Evolutionary conservation across 345 rosid genomes (phyloP).

Genomic region (Limnanthes douglasii): DNA sequence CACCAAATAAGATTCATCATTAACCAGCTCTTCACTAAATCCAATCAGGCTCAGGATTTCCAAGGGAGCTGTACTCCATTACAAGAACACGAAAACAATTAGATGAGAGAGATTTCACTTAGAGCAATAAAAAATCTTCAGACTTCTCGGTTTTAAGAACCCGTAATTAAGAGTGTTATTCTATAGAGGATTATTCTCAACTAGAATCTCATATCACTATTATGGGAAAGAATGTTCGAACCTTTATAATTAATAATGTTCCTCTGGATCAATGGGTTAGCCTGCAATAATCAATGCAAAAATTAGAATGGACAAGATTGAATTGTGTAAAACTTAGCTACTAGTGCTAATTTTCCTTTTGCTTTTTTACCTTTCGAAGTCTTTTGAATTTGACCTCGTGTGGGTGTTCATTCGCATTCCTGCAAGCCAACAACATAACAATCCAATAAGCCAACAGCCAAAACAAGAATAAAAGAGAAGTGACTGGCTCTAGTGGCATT

Average conservation of each 20-base stretch:
- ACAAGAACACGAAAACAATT: too few relatives aligned
- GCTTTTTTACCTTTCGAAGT: slow-evolving; percentile 66
- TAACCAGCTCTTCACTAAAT: slow-evolving; percentile 47
- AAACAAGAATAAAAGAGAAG: too few relatives aligned
- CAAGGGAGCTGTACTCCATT: slow-evolving; percentile 62
- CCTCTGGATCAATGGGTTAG: slow-evolving; percentile 54
- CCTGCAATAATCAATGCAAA: slow-evolving; percentile 30
- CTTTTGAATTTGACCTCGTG: slow-evolving; percentile 52
- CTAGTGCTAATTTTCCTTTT: too few relatives aligned
- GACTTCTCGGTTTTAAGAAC: background rate
- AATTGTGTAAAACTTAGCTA: too few relatives aligned
- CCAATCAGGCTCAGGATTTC: slow-evolving; percentile 66
- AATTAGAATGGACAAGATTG: background rate
- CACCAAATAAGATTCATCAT: slow-evolving; percentile 48
- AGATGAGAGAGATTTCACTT: too few relatives aligned
- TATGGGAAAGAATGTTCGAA: slow-evolving; percentile 8
- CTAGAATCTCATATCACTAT: background rate
- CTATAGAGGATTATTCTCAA: background rate
- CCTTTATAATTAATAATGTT: slow-evolving; percentile 51
- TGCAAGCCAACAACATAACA: slow-evolving; percentile 12
- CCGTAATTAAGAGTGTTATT: too few relatives aligned
- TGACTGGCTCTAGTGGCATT: too few relatives aligned
- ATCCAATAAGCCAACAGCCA: slow-evolving; percentile 1
- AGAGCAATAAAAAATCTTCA: too few relatives aligned
- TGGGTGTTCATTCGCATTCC: slow-evolving; percentile 81